Conservation (phyloP, 192 early-diverging fungal genomes). For the Coemansia pectinata region DNA sequence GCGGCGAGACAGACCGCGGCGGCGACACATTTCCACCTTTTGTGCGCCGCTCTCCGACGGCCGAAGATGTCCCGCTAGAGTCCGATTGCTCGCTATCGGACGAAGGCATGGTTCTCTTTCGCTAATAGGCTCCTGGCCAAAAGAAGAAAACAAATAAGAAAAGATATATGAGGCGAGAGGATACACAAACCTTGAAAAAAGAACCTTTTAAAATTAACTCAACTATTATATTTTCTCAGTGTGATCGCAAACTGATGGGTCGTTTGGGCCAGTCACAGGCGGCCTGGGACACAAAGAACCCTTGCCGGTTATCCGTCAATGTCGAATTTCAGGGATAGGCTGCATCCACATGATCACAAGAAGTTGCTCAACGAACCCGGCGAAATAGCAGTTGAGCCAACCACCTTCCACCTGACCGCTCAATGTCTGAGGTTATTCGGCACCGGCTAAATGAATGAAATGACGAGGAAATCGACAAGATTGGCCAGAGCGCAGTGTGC, state of each 20-base stretch:
- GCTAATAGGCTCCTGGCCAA: neutral
- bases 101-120: neutral
- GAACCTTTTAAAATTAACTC: neutral
- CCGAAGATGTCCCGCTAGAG: neutral
- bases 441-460: neutral
- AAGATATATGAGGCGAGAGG: slow-evolving; percentile 1
- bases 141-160: neutral
- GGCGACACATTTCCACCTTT: neutral
- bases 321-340: no score
- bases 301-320: neutral
- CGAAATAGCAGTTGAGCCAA: neutral
- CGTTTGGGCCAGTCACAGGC: neutral
- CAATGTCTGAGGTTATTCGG: neutral
- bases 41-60: neutral
- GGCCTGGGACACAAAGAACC: neutral
- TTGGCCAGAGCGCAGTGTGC: neutral
- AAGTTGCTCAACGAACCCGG: neutral
- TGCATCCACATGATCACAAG: no score
- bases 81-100: slow-evolving; percentile 10
- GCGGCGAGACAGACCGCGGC: neutral
- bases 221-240: neutral
- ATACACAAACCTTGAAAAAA: neutral
- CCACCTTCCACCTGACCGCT: neutral
- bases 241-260: neutral
- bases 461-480: neutral